Evolutionary conservation across 768 basidiomycete species (phyloP), one percentile per base, ranked within the genome.

Genomic region (Lactarius tabidus): DNA sequence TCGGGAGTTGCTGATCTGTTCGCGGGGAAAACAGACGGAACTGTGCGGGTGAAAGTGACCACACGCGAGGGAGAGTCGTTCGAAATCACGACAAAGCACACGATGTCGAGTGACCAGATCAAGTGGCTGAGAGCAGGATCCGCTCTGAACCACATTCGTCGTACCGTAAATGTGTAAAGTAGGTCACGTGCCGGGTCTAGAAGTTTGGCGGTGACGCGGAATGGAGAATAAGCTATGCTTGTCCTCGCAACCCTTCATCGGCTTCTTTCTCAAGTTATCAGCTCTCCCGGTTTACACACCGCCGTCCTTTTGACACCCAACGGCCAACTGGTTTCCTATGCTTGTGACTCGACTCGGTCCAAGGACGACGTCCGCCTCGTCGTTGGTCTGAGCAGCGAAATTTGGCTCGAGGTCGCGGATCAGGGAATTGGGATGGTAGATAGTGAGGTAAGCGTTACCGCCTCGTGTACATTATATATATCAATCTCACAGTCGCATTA

Each of bases 101-200:
- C 95, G 4, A 88, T 98, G 88, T 93, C 91, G 20, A 75, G 74
- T 29, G 95, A 97, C 74, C 95, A 97, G 77, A 76, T 96, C 53
- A 88, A 89, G 66, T 98, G 96, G 96, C 78, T 99, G 63, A 79
- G 80, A 60, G 88, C 89, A 28, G 96, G 96, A 3, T 92, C 90
- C 36, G 96, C 95, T 1, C 74, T 99, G 70, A 99, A 98, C 75
- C 77, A 87, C 75, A 98, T 98, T 68, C 86, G 90, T 53, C 85
- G 87, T 55, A 35, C 29, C 29, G 29, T 55, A 35, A 55, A 35
- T n/a, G 45, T 48, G 23, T 48, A 48, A 26, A 23, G n/a, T 45
- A 51, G 23, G 48, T 51, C 48, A 51, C 48, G 23, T 51, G 26
- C 12, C 8, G 26, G 23, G 48, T 51, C 23, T 26, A 51, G 48